Evolutionary conservation across 2,329 filamentous ascomycete species (phyloP), one percentile per base, ranked within the genome.

Genomic region (Neophaeococcomyces mojaviensis): DNA sequence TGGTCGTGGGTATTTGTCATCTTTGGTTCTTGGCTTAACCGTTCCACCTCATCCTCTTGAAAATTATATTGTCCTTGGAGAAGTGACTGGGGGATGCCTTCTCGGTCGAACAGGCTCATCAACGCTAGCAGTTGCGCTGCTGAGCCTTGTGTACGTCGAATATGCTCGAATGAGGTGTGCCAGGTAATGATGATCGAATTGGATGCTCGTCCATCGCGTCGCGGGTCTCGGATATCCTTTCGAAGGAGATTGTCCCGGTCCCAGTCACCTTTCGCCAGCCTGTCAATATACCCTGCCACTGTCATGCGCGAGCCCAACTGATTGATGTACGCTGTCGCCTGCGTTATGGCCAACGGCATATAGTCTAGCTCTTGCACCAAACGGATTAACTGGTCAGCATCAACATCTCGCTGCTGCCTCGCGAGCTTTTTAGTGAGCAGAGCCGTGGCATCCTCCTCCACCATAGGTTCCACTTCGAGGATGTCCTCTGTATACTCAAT

Each of bases 121-220:
- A 61, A 52, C 0, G 52, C 54, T 1, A 66, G 50, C 35, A 58
- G 55, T 1, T 58, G 43, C 1, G 50, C 39, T 0, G 63, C 63
- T 0, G 57, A 34, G 2, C 15, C 33, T 15, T 49, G 43, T 4
- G 44, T 34, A 1, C 46, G 13, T 8, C 22, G 49, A 3, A 66
- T 59, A 45, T 64, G 55, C 0, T 50, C 35, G 31, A 66, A 65
- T 1, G 62, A 65, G 1, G 62, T 58, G 5, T 63, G 49, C 62
- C 61, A 66, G 0, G 62, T 66, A 1, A 47, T 55, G 1, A 61
- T 57, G 1, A 67, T 55, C 2, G 64, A 61, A 24, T 65, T 66
- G 2, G 42, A 41, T 2, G 50, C 49, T 15, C 47, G n/a, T 13
- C 20, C 31, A 36, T 59, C 58, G 35, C 58, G 50, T n/a, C 57